Percentiles rank a stretch among this genome's conserved stretches.
Evolutionary conservation across 371 early-diverging fungal genomes (phyloP).

Genomic region (Lichtheimia ornata): DNA sequence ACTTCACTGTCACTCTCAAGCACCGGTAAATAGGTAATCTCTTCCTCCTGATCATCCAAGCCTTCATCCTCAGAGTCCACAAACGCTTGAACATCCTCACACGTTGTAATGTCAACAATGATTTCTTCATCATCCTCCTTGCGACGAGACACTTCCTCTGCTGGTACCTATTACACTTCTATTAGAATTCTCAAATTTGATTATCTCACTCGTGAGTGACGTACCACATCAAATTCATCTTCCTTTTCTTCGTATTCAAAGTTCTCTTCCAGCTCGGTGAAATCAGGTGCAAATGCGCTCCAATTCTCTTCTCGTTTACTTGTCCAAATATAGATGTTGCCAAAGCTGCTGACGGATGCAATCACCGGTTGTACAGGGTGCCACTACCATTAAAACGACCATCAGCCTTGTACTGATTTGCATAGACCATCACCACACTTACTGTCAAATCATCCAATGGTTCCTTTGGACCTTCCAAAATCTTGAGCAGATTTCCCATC

Average conservation of each 20-base stretch:
- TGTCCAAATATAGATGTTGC: constrained; percentile 89
- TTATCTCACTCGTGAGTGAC: neutral
- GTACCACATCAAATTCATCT: constrained; percentile 89
- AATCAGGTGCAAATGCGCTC: constrained; percentile 93
- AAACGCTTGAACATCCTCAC: constrained; percentile 66
- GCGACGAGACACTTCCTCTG: constrained; percentile 46
- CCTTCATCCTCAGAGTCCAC: constrained; percentile 64
- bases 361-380: constrained; percentile 88
- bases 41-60: constrained; percentile 44
- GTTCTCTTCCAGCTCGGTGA: constrained; percentile 89
- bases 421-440: constrained; percentile 16
- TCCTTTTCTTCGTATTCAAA: constrained; percentile 90
- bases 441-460: constrained; percentile 84
- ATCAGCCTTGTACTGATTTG: neutral
- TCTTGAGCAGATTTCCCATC: constrained; percentile 81
- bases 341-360: constrained; percentile 80
- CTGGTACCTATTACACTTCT: constrained; percentile 42
- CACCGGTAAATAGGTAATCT: constrained; percentile 36
- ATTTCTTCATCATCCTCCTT: constrained; percentile 59
- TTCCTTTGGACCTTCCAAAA: constrained; percentile 91
- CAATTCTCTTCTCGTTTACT: constrained; percentile 82
- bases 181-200: neutral
- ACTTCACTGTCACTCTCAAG: neutral
- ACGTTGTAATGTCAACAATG: constrained; percentile 62
- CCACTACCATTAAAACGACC: constrained; percentile 52